Evolutionary conservation across 176 grass and related monocot genomes (phyloP).

Genomic region (Cenchrus fungigraminus): DNA sequence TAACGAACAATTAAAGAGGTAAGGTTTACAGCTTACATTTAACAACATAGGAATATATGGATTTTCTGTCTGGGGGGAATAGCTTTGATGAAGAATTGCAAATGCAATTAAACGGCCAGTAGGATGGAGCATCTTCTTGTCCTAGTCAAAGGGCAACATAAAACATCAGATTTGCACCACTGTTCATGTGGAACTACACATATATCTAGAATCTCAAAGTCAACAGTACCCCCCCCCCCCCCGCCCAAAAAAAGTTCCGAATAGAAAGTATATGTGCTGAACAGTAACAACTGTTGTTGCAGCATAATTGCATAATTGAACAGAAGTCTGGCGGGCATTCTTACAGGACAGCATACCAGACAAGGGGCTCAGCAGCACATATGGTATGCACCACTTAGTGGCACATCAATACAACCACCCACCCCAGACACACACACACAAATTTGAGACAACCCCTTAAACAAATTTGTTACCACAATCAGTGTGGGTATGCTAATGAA

Average conservation of each 20-base stretch:
- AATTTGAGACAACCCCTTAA: too few relatives aligned
- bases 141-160: conserved; percentile 53
- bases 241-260: not conserved
- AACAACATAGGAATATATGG: conserved; percentile 85
- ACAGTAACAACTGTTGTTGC: not conserved
- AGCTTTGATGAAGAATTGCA: conserved; percentile 85
- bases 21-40: conserved; percentile 57
- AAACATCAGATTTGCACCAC: conserved; percentile 29
- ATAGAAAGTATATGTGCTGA: not conserved
- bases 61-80: conserved; percentile 65
- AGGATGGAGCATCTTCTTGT: conserved; percentile 85
- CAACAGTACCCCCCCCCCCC: not conserved
- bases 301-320: not conserved
- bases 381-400: too few relatives aligned
- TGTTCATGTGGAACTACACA: not conserved
- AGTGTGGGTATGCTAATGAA: not conserved
- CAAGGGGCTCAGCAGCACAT: not conserved
- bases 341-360: not conserved
- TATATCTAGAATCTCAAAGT: not conserved
- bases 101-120: conserved; percentile 91
- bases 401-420: not conserved
- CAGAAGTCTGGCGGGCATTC: not conserved
- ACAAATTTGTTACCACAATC: too few relatives aligned
- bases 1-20: conserved; percentile 30
- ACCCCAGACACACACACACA: not conserved